Conservation (phyloP, 2,329 filamentous ascomycete genomes). For the Claviceps citrina region DNA sequence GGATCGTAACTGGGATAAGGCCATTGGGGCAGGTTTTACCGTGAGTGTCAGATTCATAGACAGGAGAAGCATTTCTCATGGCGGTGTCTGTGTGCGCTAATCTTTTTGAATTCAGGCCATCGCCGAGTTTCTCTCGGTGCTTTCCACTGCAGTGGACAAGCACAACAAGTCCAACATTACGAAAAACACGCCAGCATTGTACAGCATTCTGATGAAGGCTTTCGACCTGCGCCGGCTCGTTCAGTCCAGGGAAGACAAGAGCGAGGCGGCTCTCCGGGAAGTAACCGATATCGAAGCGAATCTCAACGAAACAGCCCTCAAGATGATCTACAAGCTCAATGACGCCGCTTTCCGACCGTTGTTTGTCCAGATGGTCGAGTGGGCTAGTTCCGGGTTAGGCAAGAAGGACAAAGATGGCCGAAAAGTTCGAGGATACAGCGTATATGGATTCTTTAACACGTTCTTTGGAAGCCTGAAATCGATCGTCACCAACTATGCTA, state of each 20-base stretch:
- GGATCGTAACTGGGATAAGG: slow-evolving; percentile 54
- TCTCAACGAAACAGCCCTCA: slow-evolving; percentile 57
- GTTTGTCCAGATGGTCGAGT: slow-evolving; percentile 74
- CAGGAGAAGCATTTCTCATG: too few species aligned
- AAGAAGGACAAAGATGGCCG: slow-evolving; percentile 46
- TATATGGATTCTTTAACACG: slow-evolving; percentile 64
- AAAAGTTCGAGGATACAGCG: slow-evolving; percentile 50
- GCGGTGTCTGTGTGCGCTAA: slow-evolving; percentile 1
- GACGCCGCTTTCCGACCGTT: slow-evolving; percentile 85
- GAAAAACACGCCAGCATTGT: slow-evolving; percentile 57
- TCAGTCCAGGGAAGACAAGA: slow-evolving; percentile 29
- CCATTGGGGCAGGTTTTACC: slow-evolving; percentile 44
- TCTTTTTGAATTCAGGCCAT: slow-evolving; percentile 34
- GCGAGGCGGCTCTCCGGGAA: slow-evolving; percentile 28
- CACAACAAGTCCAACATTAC: slow-evolving; percentile 65
- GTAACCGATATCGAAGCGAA: slow-evolving; percentile 46
- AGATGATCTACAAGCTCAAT: slow-evolving; percentile 94
- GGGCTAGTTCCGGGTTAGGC: slow-evolving; percentile 47
- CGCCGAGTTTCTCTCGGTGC: slow-evolving; percentile 51
- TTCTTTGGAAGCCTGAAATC: slow-evolving; percentile 84
- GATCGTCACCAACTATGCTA: slow-evolving; percentile 83
- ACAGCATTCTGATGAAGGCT: slow-evolving; percentile 42
- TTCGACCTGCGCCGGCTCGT: slow-evolving; percentile 52
- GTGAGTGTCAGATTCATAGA: slow-evolving; percentile 28
- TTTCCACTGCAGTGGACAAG: slow-evolving; percentile 58